Evolutionary conservation across 2,329 filamentous ascomycete genomes (phyloP).

Genomic region (Calonectria henricotiae): DNA sequence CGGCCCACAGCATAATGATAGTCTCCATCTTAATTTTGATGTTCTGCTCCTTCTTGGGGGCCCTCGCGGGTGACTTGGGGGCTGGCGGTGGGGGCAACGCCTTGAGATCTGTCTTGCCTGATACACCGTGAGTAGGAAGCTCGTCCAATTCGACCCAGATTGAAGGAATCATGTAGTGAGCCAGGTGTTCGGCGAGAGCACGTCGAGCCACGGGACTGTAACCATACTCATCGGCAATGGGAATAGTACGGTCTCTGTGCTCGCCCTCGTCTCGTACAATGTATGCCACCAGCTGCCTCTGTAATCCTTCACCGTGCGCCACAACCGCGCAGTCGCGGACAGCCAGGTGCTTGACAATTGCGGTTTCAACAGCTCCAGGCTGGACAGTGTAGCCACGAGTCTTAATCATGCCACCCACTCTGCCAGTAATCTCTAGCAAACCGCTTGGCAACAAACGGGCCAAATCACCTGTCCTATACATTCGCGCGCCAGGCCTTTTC

Average conservation of each 20-base stretch:
- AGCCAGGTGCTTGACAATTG: constrained; percentile 79
- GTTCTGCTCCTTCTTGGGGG: constrained; percentile 67
- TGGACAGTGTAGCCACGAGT: constrained; percentile 85
- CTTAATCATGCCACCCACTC: constrained; percentile 87
- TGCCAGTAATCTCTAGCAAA: constrained; percentile 81
- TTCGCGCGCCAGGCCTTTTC: constrained; percentile 72
- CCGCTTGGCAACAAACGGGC: constrained; percentile 79
- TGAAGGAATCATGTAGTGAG: constrained; percentile 88
- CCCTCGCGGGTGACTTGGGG: constrained; percentile 62
- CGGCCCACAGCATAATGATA: constrained; percentile 81
- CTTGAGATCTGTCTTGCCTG: constrained; percentile 84
- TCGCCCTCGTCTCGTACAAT: constrained; percentile 78
- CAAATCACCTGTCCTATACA: constrained; percentile 84
- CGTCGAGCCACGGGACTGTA: constrained; percentile 80
- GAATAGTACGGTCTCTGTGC: constrained; percentile 70
- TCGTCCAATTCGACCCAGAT: constrained; percentile 82
- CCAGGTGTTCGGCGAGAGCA: constrained; percentile 76
- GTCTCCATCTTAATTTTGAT: constrained; percentile 78
- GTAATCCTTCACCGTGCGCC: constrained; percentile 82
- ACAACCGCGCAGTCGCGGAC: constrained; percentile 81
- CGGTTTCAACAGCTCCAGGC: constrained; percentile 82
- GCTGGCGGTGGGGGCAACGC: constrained; percentile 77
- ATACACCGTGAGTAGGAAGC: constrained; percentile 83
- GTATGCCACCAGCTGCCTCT: constrained; percentile 84
- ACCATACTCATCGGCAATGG: constrained; percentile 80